Evolutionary conservation across 2,329 filamentous ascomycete genomes (phyloP), one percentile per base, ranked within the genome.

Genomic region (Macrophomina tecta): DNA sequence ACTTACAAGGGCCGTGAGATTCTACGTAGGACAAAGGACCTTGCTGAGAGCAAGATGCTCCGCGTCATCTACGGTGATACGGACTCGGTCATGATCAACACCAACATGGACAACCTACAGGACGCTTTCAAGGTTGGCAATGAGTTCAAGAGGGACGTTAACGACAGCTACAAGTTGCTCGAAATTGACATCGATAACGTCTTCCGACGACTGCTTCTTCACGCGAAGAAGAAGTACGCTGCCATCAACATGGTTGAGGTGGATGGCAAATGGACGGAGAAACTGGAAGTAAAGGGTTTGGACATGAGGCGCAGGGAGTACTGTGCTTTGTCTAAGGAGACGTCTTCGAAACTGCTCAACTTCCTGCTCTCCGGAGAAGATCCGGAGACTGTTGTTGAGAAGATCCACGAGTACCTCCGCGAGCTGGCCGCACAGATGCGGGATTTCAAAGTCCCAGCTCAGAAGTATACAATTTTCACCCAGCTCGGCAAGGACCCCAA

Each of bases 61-160:
- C 91, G 95, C 74, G 95, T 99, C 77, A 98, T 99, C 70, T 99
- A 99, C 73, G 95, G 95, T 82, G 95, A 99, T 80, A 99, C 95
- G 12, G 95, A 99, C 80, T 99, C 95, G 8, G 95, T 99, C 81
- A 99, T 99, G 95, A 98, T 99, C 83, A 99, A 99, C 76, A 97
- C 95, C 70, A 98, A 98, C 75, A 93, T 95, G 65, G 92, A 97
- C 79, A 97, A 91, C 71, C 91, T 98, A 36, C 89, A 91, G 38
- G 93, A 97, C 73, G 95, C 95, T 1, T 83, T 97, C 73, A 94
- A 91, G 75, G 91, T 99, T 62, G 96, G 95, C 67, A 90, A 93
- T 52, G 93, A 98, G 69, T 98, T 99, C 85, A 98, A 97, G 82
- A 90, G 89, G 73, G 88, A 92, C 30, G 95, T 99, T 80, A 99